Evolutionary conservation across 2,329 filamentous ascomycete species (phyloP).

Genomic region (Penicillium brasilianum): DNA sequence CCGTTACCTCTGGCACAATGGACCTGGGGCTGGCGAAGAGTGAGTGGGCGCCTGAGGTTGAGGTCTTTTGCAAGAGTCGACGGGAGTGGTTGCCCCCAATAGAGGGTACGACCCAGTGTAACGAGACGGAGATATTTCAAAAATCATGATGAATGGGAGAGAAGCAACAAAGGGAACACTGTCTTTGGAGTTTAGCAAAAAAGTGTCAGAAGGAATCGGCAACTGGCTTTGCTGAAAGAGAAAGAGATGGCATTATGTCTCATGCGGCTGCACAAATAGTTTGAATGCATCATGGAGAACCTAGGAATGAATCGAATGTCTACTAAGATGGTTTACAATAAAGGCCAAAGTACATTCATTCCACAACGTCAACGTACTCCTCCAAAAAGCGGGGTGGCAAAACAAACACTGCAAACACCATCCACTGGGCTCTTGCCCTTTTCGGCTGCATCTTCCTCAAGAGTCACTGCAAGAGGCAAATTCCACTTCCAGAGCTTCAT

Average conservation of each 20-base stretch:
- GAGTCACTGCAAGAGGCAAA: neutral
- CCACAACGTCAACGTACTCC: too few relatives aligned
- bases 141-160: neutral
- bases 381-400: constrained; percentile 5
- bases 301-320: neutral
- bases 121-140: neutral
- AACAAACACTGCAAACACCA: constrained; percentile 4
- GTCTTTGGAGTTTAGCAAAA: neutral
- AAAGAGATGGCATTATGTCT: neutral
- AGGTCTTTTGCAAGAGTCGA: neutral
- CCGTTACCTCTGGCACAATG: neutral
- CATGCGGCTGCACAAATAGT: neutral
- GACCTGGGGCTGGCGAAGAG: neutral
- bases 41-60: neutral
- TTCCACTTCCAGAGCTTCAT: neutral
- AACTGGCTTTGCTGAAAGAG: too few relatives aligned
- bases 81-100: neutral
- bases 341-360: too few relatives aligned
- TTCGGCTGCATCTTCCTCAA: neutral
- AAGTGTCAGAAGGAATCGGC: too few relatives aligned
- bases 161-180: neutral
- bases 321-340: too few relatives aligned
- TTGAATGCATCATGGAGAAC: neutral
- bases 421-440: neutral
- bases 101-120: neutral